These are phyloP conservation scores for Trichoderma atrobrunneum DNA, from an alignment of 2,329 filamentous ascomycete species.

Conservation along the genomic window DNA sequence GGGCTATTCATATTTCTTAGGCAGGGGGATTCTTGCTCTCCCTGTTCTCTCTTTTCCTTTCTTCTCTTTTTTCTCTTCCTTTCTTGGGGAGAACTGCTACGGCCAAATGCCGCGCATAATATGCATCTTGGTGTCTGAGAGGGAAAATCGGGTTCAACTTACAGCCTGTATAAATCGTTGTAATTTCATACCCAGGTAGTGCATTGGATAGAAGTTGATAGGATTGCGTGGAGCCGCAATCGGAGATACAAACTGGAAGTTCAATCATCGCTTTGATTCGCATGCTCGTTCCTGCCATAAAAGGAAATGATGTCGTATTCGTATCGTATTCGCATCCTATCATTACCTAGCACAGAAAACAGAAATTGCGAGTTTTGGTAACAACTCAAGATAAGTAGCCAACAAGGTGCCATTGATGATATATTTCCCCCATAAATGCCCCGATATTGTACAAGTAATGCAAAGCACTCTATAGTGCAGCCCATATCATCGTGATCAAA, in stretches of 20 bases:
- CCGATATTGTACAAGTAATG: slow-evolving; percentile 4
- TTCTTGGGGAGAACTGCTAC: not conserved
- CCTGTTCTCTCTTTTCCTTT: not conserved
- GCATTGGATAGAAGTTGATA: not conserved
- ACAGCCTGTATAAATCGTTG: not conserved
- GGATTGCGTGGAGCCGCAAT: not conserved
- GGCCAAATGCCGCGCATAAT: not conserved
- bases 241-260: not conserved
- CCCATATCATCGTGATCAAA: not conserved
- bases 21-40: not conserved
- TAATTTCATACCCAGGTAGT: not conserved
- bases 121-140: not conserved
- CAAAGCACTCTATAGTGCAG: not conserved
- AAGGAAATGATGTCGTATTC: not conserved
- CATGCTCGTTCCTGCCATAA: not conserved
- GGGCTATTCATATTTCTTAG: not conserved
- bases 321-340: slow-evolving; percentile 4
- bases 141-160: not conserved
- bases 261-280: not conserved
- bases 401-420: not conserved
- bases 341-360: not conserved
- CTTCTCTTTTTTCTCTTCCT: not conserved
- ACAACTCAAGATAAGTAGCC: not conserved
- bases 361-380: not conserved
- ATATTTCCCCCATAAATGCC: not conserved